Conservation (phyloP, 768 basidiomycete genomes). For the Russula abietina region DNA sequence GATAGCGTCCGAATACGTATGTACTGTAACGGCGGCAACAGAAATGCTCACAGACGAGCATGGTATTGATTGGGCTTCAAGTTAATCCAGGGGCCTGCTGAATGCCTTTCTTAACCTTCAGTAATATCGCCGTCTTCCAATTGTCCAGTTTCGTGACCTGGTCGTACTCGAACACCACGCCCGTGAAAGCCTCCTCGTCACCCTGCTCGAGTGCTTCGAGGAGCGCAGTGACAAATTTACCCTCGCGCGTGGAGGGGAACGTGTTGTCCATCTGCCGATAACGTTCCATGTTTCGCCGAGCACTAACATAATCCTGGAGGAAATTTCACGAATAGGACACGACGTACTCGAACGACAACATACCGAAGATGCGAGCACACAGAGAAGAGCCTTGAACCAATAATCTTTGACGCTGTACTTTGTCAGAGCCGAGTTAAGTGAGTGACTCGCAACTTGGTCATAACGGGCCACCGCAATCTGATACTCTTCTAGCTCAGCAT, state of each 20-base stretch:
- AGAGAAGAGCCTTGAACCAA: constrained; percentile 83
- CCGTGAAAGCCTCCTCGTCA: constrained; percentile 70
- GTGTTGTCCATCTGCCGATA: constrained; percentile 81
- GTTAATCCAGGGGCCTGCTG: constrained; percentile 45
- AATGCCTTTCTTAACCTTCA: constrained; percentile 83
- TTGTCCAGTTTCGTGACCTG: constrained; percentile 89
- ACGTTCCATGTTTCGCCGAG: constrained; percentile 67
- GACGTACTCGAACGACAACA: constrained; percentile 29
- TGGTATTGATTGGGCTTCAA: constrained; percentile 16
- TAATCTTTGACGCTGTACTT: constrained; percentile 99
- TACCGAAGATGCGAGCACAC: constrained; percentile 83
- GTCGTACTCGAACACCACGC: constrained; percentile 86
- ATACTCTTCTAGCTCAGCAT: constrained; percentile 84
- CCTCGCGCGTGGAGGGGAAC: constrained; percentile 85
- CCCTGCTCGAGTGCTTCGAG: constrained; percentile 71
- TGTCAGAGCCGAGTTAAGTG: constrained; percentile 75
- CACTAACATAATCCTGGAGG: constrained; percentile 76
- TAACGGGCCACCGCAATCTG: constrained; percentile 81
- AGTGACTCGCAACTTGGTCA: constrained; percentile 83
- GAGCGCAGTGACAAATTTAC: constrained; percentile 75
- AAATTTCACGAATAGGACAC: neutral
- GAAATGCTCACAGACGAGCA: neutral
- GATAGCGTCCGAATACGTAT: neutral
- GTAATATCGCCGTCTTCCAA: constrained; percentile 89
- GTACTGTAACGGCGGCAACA: neutral